Base-by-base conservation (phyloP, 306 rosid species). In the Lithocarpus polystachyus region DNA sequence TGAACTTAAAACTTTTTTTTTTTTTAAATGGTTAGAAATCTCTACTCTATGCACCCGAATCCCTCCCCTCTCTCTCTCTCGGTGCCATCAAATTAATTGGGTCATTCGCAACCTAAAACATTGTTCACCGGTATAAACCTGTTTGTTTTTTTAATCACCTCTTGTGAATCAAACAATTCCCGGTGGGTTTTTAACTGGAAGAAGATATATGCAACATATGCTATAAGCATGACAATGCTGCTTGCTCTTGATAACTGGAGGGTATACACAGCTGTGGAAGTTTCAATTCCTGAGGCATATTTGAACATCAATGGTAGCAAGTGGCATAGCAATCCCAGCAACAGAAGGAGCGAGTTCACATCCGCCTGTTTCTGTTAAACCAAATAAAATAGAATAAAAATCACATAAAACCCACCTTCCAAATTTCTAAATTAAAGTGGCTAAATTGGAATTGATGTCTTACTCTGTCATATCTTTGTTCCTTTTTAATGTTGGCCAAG, bases 101-200 rank as follows among this genome's bases (percentile, higher is more conserved):
- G 45, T 40, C 45, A 0, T 40, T 40, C 8, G 45, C 45, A 40
- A 40, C 45, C 45, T 40, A 8, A 40, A 40, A 40, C 17, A 48
- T 48, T 13, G 17, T 48, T 2, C 15, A 48, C 5, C 12, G 31
- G 7, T 26, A 35, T 17, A 67, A 35, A 15, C 28, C 1, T 35
- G 72, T 35, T 35, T 68, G 10, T 7, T n/a, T 6, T 51, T 71
- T 7, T 3, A 76, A 75, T 74, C 79, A 94, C 94, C 93, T 81
- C 95, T 35, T 82, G 87, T 4, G 97, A 84, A 59, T 92, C 97
- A 64, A 91, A 92, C 70, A 92, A 26, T 80, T 85, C 81, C n/a
- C 96, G 86, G 62, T 94, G 99, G 31, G 99, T 94, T 89, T 89
- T 92, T 59, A 94, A 75, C 70, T 94, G 99, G 89, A 94, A 94